These are phyloP conservation scores for Lasiosphaeria ovina DNA, from an alignment of 495 filamentous ascomycete genomes.

Conservation along the genomic window DNA sequence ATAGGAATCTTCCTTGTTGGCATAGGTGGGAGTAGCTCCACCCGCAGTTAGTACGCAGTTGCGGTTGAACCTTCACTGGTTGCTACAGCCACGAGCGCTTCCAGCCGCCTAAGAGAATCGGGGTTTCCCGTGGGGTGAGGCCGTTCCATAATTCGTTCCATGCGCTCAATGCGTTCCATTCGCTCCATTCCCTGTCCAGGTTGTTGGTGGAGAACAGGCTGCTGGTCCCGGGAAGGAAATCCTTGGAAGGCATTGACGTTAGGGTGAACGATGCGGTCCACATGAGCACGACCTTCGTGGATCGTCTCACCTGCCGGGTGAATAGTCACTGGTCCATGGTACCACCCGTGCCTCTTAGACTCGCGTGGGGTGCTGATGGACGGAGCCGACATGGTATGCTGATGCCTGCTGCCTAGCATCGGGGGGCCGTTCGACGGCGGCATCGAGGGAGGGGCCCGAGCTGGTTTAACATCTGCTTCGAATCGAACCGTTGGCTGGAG, in stretches of 20 bases:
- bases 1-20: background rate
- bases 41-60: conserved; percentile 40
- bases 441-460: conserved; percentile 13
- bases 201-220: conserved; percentile 19
- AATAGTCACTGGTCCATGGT: conserved; percentile 55
- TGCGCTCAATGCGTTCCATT: conserved; percentile 13
- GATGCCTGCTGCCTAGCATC: conserved; percentile 33
- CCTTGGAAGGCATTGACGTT: conserved; percentile 46
- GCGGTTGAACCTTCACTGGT: conserved; percentile 73
- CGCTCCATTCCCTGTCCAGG: conserved; percentile 13
- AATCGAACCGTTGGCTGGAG: conserved; percentile 47
- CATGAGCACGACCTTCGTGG: conserved; percentile 38
- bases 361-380: conserved; percentile 52
- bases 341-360: conserved; percentile 66
- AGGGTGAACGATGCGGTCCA: conserved; percentile 50
- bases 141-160: conserved; percentile 32
- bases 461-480: conserved; percentile 33
- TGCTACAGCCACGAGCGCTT: conserved; percentile 85
- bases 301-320: conserved; percentile 34
- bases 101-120: conserved; percentile 62
- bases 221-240: conserved; percentile 41
- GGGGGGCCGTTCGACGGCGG: conserved; percentile 9
- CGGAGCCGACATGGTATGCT: conserved; percentile 52
- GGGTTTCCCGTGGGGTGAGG: conserved; percentile 25
- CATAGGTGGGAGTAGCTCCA: conserved; percentile 3